Conservation (phyloP, 257 asterid species). For the Solanum corneliomulleri region DNA sequence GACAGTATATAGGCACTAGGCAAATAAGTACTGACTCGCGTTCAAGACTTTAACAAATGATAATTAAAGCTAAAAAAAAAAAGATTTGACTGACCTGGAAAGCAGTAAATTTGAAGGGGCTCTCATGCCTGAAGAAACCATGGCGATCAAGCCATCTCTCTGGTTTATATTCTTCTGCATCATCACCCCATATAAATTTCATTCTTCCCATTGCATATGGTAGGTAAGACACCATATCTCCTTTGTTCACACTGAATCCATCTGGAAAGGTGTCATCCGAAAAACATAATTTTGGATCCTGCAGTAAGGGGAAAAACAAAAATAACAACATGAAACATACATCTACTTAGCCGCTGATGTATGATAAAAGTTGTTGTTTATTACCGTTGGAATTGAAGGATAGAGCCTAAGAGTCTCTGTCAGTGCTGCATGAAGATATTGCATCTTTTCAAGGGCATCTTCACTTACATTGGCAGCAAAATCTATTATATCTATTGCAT, state of each 20-base stretch:
- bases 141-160: constrained; percentile 48
- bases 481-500: constrained; percentile 1
- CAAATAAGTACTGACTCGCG: background rate
- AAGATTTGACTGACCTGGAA: constrained; percentile 26
- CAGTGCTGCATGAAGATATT: constrained; percentile 1
- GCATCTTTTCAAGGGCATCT: constrained; percentile 43
- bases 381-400: constrained; percentile 58
- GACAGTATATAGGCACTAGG: background rate
- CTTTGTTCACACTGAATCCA: constrained; percentile 43
- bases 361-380: background rate
- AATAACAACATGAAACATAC: background rate
- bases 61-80: background rate
- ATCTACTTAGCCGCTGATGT: background rate
- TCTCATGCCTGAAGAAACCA: constrained; percentile 30
- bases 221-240: constrained; percentile 29
- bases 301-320: background rate
- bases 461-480: constrained; percentile 25
- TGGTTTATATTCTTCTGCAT: constrained; percentile 33
- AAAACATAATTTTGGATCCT: constrained; percentile 39
- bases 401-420: constrained; percentile 54
- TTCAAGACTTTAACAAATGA: background rate
- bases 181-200: constrained; percentile 41
- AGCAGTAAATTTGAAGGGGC: constrained; percentile 49
- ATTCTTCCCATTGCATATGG: constrained; percentile 64
- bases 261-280: constrained; percentile 37